A percentile compares a stretch with the other conserved stretches of the same genome.
phyloP scores from a whole-genome alignment of 352 stramenopile species.

The Blastocystis sp. region DNA sequence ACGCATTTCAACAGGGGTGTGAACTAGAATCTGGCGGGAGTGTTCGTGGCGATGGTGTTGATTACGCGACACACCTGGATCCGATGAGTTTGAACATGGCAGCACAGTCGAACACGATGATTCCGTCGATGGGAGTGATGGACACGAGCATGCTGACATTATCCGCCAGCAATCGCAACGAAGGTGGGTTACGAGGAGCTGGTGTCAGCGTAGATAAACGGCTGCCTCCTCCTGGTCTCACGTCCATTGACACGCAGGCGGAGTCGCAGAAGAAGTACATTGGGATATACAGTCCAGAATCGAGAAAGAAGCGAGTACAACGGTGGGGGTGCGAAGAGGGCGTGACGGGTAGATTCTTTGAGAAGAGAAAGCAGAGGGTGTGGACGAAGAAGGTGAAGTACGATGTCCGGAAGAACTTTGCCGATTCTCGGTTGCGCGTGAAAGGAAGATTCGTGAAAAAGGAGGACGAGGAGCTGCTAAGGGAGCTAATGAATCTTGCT shows the following conservation, averaged over 20 bases:
- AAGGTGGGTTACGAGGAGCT: not conserved
- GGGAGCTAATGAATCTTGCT: conserved; percentile 71
- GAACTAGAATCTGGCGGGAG: not conserved
- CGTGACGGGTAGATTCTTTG: conserved; percentile 76
- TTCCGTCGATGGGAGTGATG: conserved; percentile 11
- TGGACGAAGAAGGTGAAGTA: conserved; percentile 98
- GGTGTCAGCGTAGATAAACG: conserved; percentile 21
- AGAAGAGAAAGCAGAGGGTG: conserved; percentile 85
- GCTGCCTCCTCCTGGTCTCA: not conserved
- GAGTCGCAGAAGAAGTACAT: conserved; percentile 75
- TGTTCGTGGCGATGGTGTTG: not conserved
- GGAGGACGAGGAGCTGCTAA: conserved; percentile 88
- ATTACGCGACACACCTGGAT: not conserved
- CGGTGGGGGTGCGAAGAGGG: conserved; percentile 53
- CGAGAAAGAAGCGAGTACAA: conserved; percentile 80
- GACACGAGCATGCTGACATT: conserved; percentile 62
- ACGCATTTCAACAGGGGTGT: not conserved
- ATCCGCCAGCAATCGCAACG: not conserved
- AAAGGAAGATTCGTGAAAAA: conserved; percentile 98
- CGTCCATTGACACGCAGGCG: conserved; percentile 34
- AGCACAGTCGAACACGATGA: no score
- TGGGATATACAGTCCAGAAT: conserved; percentile 82
- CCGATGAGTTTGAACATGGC: conserved; percentile 13
- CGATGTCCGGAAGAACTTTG: conserved; percentile 96
- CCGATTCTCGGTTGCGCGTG: conserved; percentile 90